A percentile compares a stretch with the other conserved stretches of the same genome.
Evolutionary conservation across 371 early-diverging fungal species (phyloP).

Genomic region (Zychaea mexicana): DNA sequence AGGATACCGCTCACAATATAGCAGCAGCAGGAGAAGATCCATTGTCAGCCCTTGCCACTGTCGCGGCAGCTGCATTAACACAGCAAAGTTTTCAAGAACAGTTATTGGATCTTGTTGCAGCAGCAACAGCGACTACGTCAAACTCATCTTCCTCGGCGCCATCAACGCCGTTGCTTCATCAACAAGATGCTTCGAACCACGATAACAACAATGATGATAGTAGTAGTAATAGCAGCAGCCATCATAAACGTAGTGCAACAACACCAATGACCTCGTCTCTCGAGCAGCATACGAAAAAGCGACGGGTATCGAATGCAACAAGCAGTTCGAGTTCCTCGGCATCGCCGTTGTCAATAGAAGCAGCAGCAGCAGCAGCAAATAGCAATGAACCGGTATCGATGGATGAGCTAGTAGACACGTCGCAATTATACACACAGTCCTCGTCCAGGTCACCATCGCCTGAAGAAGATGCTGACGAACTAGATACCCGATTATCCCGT

Average conservation of each 20-base stretch:
- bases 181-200: neutral
- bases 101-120: constrained; percentile 28
- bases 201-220: no score
- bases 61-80: neutral
- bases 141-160: constrained; percentile 4
- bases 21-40: neutral
- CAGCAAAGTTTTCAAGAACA: constrained; percentile 29
- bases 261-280: neutral
- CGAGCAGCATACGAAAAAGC: neutral
- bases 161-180: neutral
- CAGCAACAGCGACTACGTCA: neutral
- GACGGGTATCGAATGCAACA: neutral
- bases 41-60: neutral
- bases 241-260: neutral
- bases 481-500: constrained; percentile 43
- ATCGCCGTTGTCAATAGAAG: no score
- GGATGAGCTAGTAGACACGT: constrained; percentile 65
- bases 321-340: constrained; percentile 10
- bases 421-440: constrained; percentile 53
- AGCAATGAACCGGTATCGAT: constrained; percentile 42
- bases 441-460: constrained; percentile 58
- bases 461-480: constrained; percentile 37
- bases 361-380: neutral
- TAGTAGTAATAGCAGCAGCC: no score
- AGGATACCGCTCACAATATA: no score